phyloP scores from a whole-genome alignment of 352 stramenopile genomes.

The Globisporangium cylindrosporum region DNA sequence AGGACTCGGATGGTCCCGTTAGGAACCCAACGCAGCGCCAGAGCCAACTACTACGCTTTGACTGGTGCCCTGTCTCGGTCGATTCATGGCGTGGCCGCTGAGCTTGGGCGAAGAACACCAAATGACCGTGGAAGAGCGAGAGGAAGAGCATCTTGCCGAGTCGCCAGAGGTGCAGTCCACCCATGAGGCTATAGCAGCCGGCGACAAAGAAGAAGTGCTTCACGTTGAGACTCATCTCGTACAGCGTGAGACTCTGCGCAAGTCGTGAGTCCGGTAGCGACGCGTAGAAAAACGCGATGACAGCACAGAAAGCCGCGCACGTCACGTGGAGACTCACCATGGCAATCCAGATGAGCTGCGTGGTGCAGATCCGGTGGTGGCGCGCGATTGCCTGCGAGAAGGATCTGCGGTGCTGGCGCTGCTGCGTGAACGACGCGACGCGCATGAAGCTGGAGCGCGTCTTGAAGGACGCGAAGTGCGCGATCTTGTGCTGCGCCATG shows the following conservation, averaged over 20 bases:
- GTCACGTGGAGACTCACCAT: not conserved
- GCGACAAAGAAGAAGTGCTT: conserved; percentile 1
- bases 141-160: not conserved
- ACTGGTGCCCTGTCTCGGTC: not conserved
- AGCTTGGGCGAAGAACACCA: not conserved
- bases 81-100: not conserved
- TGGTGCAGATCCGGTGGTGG: conserved; percentile 1
- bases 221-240: conserved; percentile 1
- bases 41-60: not conserved
- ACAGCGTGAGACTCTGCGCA: not conserved
- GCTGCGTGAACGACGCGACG: not conserved
- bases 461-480: not conserved
- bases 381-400: not conserved
- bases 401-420: not conserved
- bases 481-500: not conserved
- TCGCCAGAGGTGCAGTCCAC: not conserved
- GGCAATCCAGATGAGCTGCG: not conserved
- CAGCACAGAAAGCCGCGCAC: not conserved
- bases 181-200: not conserved
- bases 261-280: not conserved
- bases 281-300: not conserved
- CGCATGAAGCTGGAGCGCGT: not conserved
- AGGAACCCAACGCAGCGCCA: not conserved
- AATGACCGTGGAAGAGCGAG: not conserved
- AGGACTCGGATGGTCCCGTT: not conserved